Base-by-base conservation (phyloP, 345 rosid species). In the Salix purpurea region DNA sequence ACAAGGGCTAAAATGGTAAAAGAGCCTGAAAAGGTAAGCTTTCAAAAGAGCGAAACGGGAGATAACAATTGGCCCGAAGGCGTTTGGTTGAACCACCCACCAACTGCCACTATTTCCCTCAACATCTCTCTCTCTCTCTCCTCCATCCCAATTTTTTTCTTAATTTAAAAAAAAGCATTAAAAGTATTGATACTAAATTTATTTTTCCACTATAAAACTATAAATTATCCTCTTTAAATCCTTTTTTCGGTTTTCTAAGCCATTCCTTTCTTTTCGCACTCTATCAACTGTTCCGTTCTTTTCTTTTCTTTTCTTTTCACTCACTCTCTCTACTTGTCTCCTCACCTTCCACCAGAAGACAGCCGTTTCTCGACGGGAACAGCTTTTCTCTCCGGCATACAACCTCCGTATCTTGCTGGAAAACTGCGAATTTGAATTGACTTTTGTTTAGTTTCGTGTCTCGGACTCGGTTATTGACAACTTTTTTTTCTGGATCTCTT, bases 61-160 rank as follows among this genome's bases (percentile, higher is more conserved):
- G 56, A 26, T 30, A 16, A 46, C 30, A 24, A 71, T 16, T 19
- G 73, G 44, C 44, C 44, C 44, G 97, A 71, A 78, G 67, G 86
- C 88, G 90, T 90, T 90, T 93, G 94, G 99, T 90, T 93, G 96
- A 93, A 93, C 96, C 85, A 94, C 98, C 97, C 85, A 90, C 89
- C 99, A 83, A 90, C 97, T 75, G 89, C 97, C 78, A 89, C 92
- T 91, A 75, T 92, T 85, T 88, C 86, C 88, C 88, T 86, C 84
- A 86, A 71, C 87, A 81, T 79, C 77, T 81, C 81, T 76, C 77
- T 82, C 81, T 79, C 71, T 70, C 78, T 78, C 56, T 65, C 42
- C 65, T 65, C 39, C 14, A 34, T 52, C 71, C 36, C 5, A 61
- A 78, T 74, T 54, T 67, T 62, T 39, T 30, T 60, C 74, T 78